phyloP scores from a whole-genome alignment of 2,329 filamentous ascomycete species.

The Aspergillus eucalypticola region DNA sequence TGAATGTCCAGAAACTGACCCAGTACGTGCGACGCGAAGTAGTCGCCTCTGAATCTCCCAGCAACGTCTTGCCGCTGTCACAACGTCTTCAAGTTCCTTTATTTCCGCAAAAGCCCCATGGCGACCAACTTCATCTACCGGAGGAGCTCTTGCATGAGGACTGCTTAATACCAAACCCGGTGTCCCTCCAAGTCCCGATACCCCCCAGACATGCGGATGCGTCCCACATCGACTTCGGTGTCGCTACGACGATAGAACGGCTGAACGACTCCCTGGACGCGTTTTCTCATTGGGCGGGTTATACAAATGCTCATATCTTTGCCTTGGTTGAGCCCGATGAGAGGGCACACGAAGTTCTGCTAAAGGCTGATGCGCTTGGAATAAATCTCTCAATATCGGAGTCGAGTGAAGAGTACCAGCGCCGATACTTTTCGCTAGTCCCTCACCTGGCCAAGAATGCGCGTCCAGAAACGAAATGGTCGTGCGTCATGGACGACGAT shows the following conservation, averaged over 20 bases:
- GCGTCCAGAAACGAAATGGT: conserved; percentile 54
- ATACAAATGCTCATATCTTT: conserved; percentile 54
- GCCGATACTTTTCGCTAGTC: conserved; percentile 61
- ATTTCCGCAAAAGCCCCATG: conserved; percentile 18
- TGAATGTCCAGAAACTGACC: conserved; percentile 30
- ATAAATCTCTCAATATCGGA: conserved; percentile 46
- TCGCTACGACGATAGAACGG: conserved; percentile 56
- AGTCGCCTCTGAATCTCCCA: conserved; percentile 25
- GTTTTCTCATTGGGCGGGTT: conserved; percentile 59
- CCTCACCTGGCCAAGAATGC: conserved; percentile 51
- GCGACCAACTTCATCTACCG: background rate
- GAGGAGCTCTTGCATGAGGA: conserved; percentile 26
- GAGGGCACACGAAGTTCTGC: conserved; percentile 30
- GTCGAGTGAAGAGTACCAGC: conserved; percentile 39
- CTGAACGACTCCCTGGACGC: conserved; percentile 53
- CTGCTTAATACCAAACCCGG: conserved; percentile 46
- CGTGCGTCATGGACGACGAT: conserved; percentile 62
- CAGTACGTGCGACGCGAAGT: conserved; percentile 35
- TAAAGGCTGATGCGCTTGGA: conserved; percentile 37
- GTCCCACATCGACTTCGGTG: conserved; percentile 58
- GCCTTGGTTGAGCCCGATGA: conserved; percentile 51
- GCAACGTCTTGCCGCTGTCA: conserved; percentile 26
- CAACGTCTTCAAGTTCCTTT: conserved; percentile 32
- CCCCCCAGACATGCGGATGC: conserved; percentile 48
- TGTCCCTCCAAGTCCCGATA: conserved; percentile 51